Evolutionary conservation across 1,284 basidiomycete species (phyloP).

Genomic region (Ganoderma meredithae): DNA sequence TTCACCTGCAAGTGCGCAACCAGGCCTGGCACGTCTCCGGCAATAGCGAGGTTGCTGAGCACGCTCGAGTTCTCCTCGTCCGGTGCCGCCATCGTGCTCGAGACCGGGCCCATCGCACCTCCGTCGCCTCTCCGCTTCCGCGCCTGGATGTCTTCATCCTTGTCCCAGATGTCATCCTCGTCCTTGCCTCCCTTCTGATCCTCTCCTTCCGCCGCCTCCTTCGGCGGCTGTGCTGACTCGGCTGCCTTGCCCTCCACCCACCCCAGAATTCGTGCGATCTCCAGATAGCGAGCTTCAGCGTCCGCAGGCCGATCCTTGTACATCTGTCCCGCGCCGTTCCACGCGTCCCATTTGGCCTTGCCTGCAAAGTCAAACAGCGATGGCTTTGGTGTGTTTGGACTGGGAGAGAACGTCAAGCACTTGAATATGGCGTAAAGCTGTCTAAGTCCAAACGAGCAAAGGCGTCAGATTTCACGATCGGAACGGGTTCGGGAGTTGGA

Average conservation of each 20-base stretch:
- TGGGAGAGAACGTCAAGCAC: slow-evolving; percentile 64
- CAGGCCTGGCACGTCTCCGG: slow-evolving; percentile 59
- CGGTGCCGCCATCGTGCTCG: slow-evolving; percentile 65
- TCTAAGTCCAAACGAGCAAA: slow-evolving; percentile 30
- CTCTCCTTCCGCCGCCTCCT: no score
- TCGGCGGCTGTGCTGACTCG: no score
- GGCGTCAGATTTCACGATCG: slow-evolving; percentile 14
- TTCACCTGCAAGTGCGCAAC: slow-evolving; percentile 52
- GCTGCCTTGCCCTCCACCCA: slow-evolving; percentile 58
- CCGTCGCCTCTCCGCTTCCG: slow-evolving; percentile 39
- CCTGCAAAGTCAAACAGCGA: slow-evolving; percentile 84
- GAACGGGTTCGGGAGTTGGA: slow-evolving; percentile 32
- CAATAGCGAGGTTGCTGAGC: slow-evolving; percentile 73
- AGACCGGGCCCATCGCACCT: slow-evolving; percentile 64
- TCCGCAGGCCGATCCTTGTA: slow-evolving; percentile 53
- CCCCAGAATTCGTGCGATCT: slow-evolving; percentile 71
- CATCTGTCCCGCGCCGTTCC: slow-evolving; percentile 61
- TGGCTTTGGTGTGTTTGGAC: slow-evolving; percentile 69
- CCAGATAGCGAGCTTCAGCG: slow-evolving; percentile 71
- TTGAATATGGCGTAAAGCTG: slow-evolving; percentile 93
- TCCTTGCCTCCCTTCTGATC: slow-evolving; percentile 14
- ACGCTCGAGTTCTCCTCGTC: slow-evolving; percentile 48
- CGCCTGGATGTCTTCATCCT: slow-evolving; percentile 24
- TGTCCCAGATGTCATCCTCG: slow-evolving; percentile 39
- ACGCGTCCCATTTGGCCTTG: slow-evolving; percentile 90